Evolutionary conservation across 371 early-diverging fungal species (phyloP).

Genomic region (Syncephalastrum sp.): DNA sequence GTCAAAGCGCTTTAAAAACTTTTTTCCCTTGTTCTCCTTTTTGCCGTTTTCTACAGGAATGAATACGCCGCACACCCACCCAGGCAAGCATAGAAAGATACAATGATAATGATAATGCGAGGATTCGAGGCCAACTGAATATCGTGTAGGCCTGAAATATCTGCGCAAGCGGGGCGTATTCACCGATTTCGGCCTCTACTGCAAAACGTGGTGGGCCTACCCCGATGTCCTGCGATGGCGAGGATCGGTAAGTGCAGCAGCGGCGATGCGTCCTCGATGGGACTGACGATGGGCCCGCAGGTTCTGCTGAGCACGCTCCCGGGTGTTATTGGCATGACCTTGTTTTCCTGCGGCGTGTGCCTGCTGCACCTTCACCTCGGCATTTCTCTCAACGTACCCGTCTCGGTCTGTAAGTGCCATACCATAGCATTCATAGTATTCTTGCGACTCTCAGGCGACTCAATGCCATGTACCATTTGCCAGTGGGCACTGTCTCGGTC

Average conservation of each 20-base stretch:
- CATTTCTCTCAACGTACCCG: conserved; percentile 28
- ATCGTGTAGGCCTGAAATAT: too few relatives aligned
- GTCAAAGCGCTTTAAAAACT: too few relatives aligned
- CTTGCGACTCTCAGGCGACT: neutral
- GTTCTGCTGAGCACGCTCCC: conserved; percentile 36
- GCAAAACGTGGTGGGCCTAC: conserved; percentile 10
- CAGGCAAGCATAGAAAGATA: too few relatives aligned
- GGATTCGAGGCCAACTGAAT: too few relatives aligned
- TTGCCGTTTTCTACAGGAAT: too few relatives aligned
- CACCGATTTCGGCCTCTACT: too few relatives aligned
- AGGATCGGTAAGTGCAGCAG: conserved; percentile 31
- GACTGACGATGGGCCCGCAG: conserved; percentile 12
- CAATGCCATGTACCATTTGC: neutral
- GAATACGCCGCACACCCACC: too few relatives aligned
- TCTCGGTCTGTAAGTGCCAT: conserved; percentile 36
- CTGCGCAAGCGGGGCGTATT: too few relatives aligned
- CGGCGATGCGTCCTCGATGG: neutral
- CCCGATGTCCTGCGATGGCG: conserved; percentile 46
- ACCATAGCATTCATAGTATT: too few relatives aligned
- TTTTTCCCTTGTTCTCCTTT: too few relatives aligned
- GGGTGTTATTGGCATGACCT: conserved; percentile 25
- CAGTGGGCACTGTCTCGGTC: conserved; percentile 57
- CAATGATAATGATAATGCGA: too few relatives aligned
- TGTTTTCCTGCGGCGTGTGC: conserved; percentile 29
- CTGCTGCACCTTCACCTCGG: conserved; percentile 22